Percentiles rank a stretch among this genome's conserved stretches.
Conservation (phyloP, 176 grass and related monocot species). For the Paspalum vaginatum region DNA sequence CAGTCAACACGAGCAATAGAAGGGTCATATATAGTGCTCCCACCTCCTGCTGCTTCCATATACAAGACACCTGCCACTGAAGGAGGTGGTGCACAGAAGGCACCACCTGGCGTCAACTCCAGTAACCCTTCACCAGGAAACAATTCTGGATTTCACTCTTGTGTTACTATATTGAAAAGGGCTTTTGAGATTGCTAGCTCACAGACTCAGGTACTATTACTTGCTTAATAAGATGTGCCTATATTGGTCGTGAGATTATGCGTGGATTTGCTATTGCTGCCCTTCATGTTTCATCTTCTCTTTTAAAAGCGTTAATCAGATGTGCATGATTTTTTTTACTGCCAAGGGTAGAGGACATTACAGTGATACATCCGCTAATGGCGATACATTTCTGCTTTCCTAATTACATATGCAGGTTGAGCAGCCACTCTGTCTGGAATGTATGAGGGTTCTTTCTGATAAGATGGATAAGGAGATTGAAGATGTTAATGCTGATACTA, state of each 20-base stretch:
- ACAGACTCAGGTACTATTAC: conserved; percentile 76
- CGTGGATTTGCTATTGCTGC: neutral
- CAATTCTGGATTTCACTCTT: conserved; percentile 85
- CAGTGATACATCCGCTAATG: neutral
- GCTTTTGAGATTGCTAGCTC: conserved; percentile 95
- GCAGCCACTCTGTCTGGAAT: conserved; percentile 94
- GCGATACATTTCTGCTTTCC: neutral
- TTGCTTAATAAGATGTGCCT: conserved; percentile 21
- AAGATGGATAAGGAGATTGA: conserved; percentile 97
- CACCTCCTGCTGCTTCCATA: conserved; percentile 83
- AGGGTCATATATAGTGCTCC: conserved; percentile 92
- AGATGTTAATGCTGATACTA: conserved; percentile 82
- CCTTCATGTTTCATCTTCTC: neutral
- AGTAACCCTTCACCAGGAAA: conserved; percentile 53
- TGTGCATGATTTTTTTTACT: neutral
- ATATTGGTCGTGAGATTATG: neutral
- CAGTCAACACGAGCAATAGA: conserved; percentile 82
- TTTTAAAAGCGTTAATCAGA: neutral
- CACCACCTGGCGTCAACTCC: conserved; percentile 36
- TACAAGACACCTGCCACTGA: conserved; percentile 63
- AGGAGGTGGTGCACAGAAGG: conserved; percentile 48
- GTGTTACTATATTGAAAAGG: conserved; percentile 81
- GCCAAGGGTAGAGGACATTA: neutral
- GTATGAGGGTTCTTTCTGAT: conserved; percentile 90
- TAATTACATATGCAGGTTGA: conserved; percentile 62